A percentile compares a stretch with the other conserved stretches of the same genome.
These are phyloP conservation scores for Sarocladium oryzae DNA, from an alignment of 2,329 filamentous ascomycete species.

Conservation along the genomic window DNA sequence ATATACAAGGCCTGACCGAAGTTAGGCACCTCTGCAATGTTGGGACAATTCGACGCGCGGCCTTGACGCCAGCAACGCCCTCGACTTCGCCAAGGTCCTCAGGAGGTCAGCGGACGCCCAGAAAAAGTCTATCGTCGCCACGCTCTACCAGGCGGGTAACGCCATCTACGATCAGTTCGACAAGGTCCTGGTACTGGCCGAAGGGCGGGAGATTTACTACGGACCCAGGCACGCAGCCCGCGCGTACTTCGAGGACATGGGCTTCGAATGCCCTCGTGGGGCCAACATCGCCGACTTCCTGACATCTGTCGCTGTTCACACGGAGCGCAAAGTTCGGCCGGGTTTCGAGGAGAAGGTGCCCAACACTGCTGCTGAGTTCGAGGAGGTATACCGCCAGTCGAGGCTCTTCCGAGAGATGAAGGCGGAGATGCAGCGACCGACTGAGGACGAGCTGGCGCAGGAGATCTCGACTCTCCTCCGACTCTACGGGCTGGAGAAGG, in stretches of 20 bases:
- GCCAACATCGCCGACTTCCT: constrained; percentile 63
- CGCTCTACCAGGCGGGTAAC: constrained; percentile 60
- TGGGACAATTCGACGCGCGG: constrained; percentile 8
- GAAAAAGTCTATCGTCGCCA: constrained; percentile 47
- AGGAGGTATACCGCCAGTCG: constrained; percentile 31
- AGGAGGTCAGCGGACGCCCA: constrained; percentile 44
- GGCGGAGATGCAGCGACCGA: background rate
- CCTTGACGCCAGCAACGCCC: background rate
- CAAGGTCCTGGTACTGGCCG: constrained; percentile 64
- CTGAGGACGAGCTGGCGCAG: background rate
- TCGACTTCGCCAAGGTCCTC: constrained; percentile 50
- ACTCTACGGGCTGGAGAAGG: background rate
- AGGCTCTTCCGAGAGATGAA: background rate
- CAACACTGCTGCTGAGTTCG: constrained; percentile 55
- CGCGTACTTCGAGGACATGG: constrained; percentile 62
- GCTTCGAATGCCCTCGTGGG: constrained; percentile 44
- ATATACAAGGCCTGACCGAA: no score
- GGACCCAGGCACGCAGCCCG: constrained; percentile 55
- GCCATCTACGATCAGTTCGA: constrained; percentile 62
- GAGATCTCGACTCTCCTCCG: background rate
- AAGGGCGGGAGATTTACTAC: constrained; percentile 60
- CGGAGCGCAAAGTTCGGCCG: constrained; percentile 52
- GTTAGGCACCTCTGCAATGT: constrained; percentile 1
- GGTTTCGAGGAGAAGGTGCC: constrained; percentile 52
- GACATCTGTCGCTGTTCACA: constrained; percentile 59